Evolutionary conservation across 164 flowering plant species (phyloP).

Genomic region (Annona squamosa): DNA sequence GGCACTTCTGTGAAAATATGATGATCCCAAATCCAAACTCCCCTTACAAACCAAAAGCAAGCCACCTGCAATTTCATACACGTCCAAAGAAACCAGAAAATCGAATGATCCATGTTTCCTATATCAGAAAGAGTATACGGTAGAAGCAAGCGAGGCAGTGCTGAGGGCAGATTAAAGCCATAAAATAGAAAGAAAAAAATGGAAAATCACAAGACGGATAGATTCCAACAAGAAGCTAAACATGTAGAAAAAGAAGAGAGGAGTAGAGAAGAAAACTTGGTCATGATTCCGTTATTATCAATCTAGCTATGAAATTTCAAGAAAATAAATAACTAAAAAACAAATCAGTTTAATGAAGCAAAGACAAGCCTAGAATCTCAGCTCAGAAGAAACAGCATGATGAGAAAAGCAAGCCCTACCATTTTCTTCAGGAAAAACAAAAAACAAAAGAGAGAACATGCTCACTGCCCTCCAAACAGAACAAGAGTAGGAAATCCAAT

Average conservation of each 20-base stretch:
- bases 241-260: no score
- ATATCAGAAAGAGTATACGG: not conserved
- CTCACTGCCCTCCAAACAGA: not conserved
- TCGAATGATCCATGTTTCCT: not conserved
- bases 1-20: conserved; percentile 30
- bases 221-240: no score
- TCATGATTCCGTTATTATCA: not conserved
- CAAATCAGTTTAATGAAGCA: not conserved
- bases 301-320: no score
- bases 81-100: not conserved
- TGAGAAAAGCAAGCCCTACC: not conserved
- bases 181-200: no score
- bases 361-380: not conserved
- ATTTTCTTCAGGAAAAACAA: not conserved
- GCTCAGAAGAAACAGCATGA: not conserved
- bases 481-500: not conserved
- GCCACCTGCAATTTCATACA: conserved; percentile 25
- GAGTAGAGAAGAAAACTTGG: not conserved
- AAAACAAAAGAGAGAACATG: not conserved
- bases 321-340: not conserved
- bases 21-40: conserved; percentile 25
- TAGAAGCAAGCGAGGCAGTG: not conserved
- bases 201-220: not conserved
- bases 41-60: conserved; percentile 38
- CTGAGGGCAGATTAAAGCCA: not conserved